Percentiles rank a stretch among this genome's conserved stretches.
These are phyloP conservation scores for Neonothopanus nambi DNA, from an alignment of 1,284 basidiomycete species.

Conservation along the genomic window DNA sequence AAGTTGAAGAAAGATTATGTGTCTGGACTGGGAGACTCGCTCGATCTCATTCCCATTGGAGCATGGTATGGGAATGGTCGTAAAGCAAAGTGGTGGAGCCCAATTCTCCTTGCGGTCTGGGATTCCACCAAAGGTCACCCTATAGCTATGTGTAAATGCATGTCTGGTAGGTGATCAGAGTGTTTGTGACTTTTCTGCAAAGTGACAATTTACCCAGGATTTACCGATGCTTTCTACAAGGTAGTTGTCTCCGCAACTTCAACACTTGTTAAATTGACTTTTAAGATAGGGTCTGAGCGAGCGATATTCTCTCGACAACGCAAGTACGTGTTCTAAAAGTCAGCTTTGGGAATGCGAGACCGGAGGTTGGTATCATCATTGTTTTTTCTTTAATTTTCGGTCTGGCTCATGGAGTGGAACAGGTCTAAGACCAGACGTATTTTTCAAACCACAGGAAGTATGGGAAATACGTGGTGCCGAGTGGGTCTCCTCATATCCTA, in stretches of 20 bases:
- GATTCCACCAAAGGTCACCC: slow-evolving; percentile 69
- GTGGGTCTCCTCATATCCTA: slow-evolving; percentile 46
- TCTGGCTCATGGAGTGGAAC: slow-evolving; percentile 6
- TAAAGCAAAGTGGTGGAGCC: slow-evolving; percentile 93
- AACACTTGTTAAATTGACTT: background rate
- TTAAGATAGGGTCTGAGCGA: slow-evolving; percentile 51
- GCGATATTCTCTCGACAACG: slow-evolving; percentile 58
- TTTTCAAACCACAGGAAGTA: slow-evolving; percentile 84
- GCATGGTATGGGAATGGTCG: slow-evolving; percentile 94
- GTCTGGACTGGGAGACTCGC: slow-evolving; percentile 59
- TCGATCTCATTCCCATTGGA: slow-evolving; percentile 75
- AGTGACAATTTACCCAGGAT: slow-evolving; percentile 50
- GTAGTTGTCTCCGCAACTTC: slow-evolving; percentile 27
- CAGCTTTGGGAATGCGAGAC: slow-evolving; percentile 69
- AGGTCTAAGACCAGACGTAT: slow-evolving; percentile 81
- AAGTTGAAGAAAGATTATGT: slow-evolving; percentile 87
- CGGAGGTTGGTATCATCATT: slow-evolving; percentile 49
- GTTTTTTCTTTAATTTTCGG: background rate
- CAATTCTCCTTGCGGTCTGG: slow-evolving; percentile 83
- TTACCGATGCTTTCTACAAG: slow-evolving; percentile 88
- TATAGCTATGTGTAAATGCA: slow-evolving; percentile 88
- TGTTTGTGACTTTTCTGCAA: background rate
- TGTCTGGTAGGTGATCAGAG: slow-evolving; percentile 58
- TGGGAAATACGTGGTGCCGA: slow-evolving; percentile 94
- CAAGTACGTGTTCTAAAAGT: slow-evolving; percentile 63